phyloP scores from a whole-genome alignment of 352 stramenopile genomes.

The Aphanomyces stellatus region DNA sequence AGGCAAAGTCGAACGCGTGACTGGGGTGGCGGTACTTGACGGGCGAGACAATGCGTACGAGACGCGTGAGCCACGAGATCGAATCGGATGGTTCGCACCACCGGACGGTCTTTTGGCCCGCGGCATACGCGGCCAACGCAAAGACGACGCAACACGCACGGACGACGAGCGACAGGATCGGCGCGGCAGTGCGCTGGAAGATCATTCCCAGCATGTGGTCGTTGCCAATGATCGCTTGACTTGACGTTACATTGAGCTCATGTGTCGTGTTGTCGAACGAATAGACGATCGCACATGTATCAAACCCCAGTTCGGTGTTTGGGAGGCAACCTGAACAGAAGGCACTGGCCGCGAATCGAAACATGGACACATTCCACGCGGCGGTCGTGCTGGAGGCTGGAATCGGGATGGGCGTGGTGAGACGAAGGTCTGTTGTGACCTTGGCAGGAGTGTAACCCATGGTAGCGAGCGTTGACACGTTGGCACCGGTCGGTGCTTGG shows the following conservation, averaged over 20 bases:
- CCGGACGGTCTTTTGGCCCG: slow-evolving; percentile 4
- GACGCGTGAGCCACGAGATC: neutral
- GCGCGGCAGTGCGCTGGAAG: neutral
- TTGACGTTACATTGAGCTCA: neutral
- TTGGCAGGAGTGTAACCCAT: neutral
- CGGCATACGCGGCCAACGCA: neutral
- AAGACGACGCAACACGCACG: neutral
- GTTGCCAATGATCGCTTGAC: neutral
- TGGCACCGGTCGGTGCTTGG: neutral
- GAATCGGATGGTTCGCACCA: neutral
- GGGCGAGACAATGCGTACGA: neutral
- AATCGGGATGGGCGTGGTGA: neutral
- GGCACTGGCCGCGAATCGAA: neutral
- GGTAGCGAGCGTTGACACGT: neutral
- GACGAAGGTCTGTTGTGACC: neutral
- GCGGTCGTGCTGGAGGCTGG: neutral
- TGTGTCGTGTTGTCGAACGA: neutral
- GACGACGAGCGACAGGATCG: neutral
- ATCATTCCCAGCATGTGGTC: neutral
- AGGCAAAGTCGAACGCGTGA: neutral
- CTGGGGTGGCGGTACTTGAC: neutral
- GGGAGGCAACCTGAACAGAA: slow-evolving; percentile 1
- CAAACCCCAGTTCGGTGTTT: neutral
- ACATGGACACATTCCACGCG: neutral
- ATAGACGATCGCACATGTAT: neutral